phyloP scores from a whole-genome alignment of 2,329 filamentous ascomycete species.

The Didymella pinodella region DNA sequence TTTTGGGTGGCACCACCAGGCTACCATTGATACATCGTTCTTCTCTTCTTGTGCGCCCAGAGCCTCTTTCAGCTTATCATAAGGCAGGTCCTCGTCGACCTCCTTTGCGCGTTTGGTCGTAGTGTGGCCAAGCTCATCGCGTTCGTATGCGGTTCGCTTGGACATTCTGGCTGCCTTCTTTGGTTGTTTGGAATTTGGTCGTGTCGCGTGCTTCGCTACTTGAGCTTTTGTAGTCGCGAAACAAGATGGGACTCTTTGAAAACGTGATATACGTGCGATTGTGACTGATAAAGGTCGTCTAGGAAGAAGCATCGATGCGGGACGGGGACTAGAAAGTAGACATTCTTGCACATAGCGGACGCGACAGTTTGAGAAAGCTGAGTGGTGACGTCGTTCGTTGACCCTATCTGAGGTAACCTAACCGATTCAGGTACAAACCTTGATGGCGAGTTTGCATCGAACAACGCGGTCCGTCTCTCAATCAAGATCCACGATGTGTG shows the following conservation, averaged over 20 bases:
- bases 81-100: slow-evolving; percentile 57
- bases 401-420: slow-evolving; percentile 1
- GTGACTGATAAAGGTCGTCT: slow-evolving; percentile 11
- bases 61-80: slow-evolving; percentile 51
- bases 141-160: slow-evolving; percentile 43
- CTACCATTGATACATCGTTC: slow-evolving; percentile 52
- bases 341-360: neutral
- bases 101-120: slow-evolving; percentile 60
- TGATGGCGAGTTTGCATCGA: slow-evolving; percentile 29
- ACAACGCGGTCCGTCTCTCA: slow-evolving; percentile 25
- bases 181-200: slow-evolving; percentile 16
- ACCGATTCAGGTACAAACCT: slow-evolving; percentile 30
- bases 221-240: slow-evolving; percentile 7
- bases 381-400: slow-evolving; percentile 40
- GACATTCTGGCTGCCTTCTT: slow-evolving; percentile 32
- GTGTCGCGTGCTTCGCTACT: slow-evolving; percentile 26
- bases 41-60: slow-evolving; percentile 52
- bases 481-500: slow-evolving; percentile 26
- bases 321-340: neutral
- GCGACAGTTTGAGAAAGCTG: slow-evolving; percentile 15
- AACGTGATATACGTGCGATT: neutral
- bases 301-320: slow-evolving; percentile 23
- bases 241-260: slow-evolving; percentile 1
- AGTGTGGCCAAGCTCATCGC: slow-evolving; percentile 53
- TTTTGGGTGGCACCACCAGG: slow-evolving; percentile 62